A percentile compares a stretch with the other conserved stretches of the same genome.
Conservation (phyloP, 2,329 filamentous ascomycete genomes). For the Aspergillus uvarum region DNA sequence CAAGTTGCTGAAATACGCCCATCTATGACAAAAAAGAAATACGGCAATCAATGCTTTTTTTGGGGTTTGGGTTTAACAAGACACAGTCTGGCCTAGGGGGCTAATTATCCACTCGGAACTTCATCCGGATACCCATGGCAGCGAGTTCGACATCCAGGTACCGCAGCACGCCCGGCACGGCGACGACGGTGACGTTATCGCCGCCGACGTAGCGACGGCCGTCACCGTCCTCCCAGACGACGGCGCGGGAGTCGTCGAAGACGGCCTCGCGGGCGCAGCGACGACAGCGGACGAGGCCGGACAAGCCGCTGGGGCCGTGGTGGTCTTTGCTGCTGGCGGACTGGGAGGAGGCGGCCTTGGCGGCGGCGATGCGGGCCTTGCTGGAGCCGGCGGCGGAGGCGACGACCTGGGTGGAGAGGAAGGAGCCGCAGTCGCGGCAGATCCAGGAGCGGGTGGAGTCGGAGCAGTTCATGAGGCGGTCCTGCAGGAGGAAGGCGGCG, state of each 20-base stretch:
- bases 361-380: slow-evolving; percentile 30
- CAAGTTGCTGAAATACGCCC: slow-evolving; percentile 5
- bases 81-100: too few species aligned
- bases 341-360: slow-evolving; percentile 33
- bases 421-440: slow-evolving; percentile 84
- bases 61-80: too few species aligned
- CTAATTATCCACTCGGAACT: slow-evolving; percentile 70
- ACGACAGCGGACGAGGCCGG: slow-evolving; percentile 72
- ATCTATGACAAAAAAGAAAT: not conserved
- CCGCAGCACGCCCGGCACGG: slow-evolving; percentile 87
- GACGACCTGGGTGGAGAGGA: slow-evolving; percentile 73
- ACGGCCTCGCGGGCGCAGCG: slow-evolving; percentile 69
- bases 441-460: slow-evolving; percentile 90
- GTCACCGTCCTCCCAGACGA: slow-evolving; percentile 84
- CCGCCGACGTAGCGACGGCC: slow-evolving; percentile 83
- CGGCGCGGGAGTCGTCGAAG: slow-evolving; percentile 66
- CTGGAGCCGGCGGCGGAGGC: slow-evolving; percentile 34
- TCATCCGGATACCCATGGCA: slow-evolving; percentile 94
- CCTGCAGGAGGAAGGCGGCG: slow-evolving; percentile 89
- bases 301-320: slow-evolving; percentile 61
- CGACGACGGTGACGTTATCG: slow-evolving; percentile 85
- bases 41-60: not conserved
- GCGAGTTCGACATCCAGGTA: slow-evolving; percentile 93
- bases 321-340: slow-evolving; percentile 6
- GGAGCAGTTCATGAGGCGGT: slow-evolving; percentile 94